These are phyloP conservation scores for Wickerhamomyces subpelliculosus DNA, from an alignment of 805 yeast genomes.

Conservation along the genomic window DNA sequence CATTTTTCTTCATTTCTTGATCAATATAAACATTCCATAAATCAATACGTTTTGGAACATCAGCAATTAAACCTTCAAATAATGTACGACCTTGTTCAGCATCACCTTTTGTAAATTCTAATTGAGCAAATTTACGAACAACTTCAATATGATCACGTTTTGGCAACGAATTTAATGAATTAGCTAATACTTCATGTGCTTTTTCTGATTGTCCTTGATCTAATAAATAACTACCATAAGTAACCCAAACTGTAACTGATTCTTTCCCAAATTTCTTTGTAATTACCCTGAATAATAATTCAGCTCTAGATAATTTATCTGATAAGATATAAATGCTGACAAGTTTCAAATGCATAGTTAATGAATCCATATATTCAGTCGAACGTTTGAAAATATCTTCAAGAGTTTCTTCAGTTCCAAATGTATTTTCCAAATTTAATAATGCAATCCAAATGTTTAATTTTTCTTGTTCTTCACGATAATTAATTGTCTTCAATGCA, in stretches of 20 bases:
- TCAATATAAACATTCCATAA: conserved; percentile 94
- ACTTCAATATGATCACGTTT: conserved; percentile 71
- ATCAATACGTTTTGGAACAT: conserved; percentile 88
- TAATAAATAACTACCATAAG: conserved; percentile 70
- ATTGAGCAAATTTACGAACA: conserved; percentile 81
- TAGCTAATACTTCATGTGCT: conserved; percentile 69
- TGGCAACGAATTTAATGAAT: conserved; percentile 64
- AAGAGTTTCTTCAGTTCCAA: conserved; percentile 79
- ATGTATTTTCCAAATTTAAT: conserved; percentile 87
- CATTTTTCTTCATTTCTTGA: conserved; percentile 74
- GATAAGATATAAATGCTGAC: conserved; percentile 69
- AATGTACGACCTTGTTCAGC: conserved; percentile 91
- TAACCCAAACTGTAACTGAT: conserved; percentile 67
- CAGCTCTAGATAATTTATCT: conserved; percentile 67
- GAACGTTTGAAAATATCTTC: conserved; percentile 79
- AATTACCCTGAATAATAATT: conserved; percentile 54
- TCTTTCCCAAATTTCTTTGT: conserved; percentile 75
- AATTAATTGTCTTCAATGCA: conserved; percentile 83
- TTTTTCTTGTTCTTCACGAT: conserved; percentile 89
- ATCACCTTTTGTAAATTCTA: conserved; percentile 84
- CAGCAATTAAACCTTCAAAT: conserved; percentile 85
- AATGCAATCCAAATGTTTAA: conserved; percentile 94
- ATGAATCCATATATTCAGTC: conserved; percentile 87
- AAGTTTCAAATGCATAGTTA: conserved; percentile 72
- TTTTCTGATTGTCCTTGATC: conserved; percentile 47